A percentile compares a stretch with the other conserved stretches of the same genome.
Conservation (phyloP, 306 rosid species). For the Quercus wislizeni region DNA sequence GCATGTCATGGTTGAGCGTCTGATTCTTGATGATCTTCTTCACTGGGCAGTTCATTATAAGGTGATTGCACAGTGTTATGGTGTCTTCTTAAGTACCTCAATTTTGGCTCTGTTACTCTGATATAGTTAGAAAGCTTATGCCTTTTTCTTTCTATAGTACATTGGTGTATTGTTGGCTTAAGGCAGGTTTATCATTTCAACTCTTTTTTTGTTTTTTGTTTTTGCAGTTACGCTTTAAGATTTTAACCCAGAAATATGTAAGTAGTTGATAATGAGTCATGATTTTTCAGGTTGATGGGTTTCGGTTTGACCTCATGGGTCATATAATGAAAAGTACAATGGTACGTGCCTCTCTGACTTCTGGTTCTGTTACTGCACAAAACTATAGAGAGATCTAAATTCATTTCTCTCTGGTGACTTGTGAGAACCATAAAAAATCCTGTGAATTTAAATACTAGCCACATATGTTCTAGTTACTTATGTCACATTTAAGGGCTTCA, state of each 20-base stretch:
- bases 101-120: background rate
- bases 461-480: too few relatives aligned
- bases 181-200: conserved; percentile 1
- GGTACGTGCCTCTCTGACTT: conserved; percentile 50
- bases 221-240: background rate
- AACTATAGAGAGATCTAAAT: conserved; percentile 5
- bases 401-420: conserved; percentile 3
- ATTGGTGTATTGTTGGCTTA: background rate
- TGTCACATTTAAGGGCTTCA: background rate
- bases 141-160: background rate
- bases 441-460: too few relatives aligned
- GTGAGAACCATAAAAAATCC: background rate
- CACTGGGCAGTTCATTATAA: conserved; percentile 91
- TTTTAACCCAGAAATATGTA: conserved; percentile 3
- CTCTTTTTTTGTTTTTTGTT: background rate
- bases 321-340: conserved; percentile 94
- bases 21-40: conserved; percentile 84
- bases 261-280: conserved; percentile 2
- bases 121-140: conserved; percentile 7
- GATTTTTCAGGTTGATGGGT: conserved; percentile 84
- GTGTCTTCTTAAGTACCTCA: conserved; percentile 8
- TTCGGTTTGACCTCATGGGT: conserved; percentile 97
- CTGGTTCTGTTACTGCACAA: conserved; percentile 6
- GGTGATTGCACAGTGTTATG: conserved; percentile 49
- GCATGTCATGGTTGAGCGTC: conserved; percentile 90